A percentile compares a stretch with the other conserved stretches of the same genome.
Conservation (phyloP, 2,329 filamentous ascomycete genomes). For the Beauveria scarabaeidicola region DNA sequence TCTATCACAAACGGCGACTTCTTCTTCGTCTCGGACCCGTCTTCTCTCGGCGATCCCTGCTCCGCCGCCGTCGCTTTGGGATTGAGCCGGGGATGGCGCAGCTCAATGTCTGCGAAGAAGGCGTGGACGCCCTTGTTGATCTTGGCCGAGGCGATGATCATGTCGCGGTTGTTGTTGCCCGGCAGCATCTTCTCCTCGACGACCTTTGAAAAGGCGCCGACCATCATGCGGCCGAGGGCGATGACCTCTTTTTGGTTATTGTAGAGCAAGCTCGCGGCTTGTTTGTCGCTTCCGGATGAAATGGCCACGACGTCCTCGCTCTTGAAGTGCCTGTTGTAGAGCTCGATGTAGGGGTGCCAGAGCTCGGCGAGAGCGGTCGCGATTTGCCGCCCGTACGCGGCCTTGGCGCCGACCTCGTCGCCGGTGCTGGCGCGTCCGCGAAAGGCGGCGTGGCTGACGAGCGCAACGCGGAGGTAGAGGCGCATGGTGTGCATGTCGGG, state of each 20-base stretch:
- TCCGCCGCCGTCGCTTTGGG: neutral
- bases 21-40: neutral
- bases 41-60: conserved; percentile 11
- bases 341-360: conserved; percentile 38
- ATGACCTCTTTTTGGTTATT: conserved; percentile 34
- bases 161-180: conserved; percentile 22
- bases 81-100: conserved; percentile 23
- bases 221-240: conserved; percentile 37
- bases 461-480: conserved; percentile 48
- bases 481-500: conserved; percentile 45
- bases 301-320: conserved; percentile 17
- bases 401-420: conserved; percentile 27
- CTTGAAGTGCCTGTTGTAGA: conserved; percentile 30
- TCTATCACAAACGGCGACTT: neutral
- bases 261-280: conserved; percentile 17
- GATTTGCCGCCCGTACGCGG: conserved; percentile 42
- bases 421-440: conserved; percentile 23
- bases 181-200: conserved; percentile 31
- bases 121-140: conserved; percentile 30
- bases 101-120: conserved; percentile 27
- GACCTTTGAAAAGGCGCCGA: conserved; percentile 36
- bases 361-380: conserved; percentile 40
- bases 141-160: conserved; percentile 25
- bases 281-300: conserved; percentile 13
- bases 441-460: conserved; percentile 37